Conservation (phyloP, 2,329 filamentous ascomycete species). For the Venturia pyrina region DNA sequence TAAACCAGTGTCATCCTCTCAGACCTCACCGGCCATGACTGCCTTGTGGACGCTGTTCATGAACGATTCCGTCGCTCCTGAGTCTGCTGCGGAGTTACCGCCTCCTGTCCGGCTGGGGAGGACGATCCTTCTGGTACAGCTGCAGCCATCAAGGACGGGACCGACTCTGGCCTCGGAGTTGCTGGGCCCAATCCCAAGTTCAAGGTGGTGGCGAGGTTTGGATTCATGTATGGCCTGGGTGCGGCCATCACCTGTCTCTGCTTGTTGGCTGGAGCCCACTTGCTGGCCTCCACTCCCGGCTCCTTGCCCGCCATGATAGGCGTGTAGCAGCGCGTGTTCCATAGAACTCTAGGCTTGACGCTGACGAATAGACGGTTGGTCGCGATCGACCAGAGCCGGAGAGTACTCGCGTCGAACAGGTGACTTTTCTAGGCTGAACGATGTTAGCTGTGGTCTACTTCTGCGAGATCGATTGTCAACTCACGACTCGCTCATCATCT, state of each 20-base stretch:
- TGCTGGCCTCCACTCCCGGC: no score
- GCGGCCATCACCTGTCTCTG: not conserved
- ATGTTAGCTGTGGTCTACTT: not conserved
- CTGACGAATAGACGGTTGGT: no score
- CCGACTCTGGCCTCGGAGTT: not conserved
- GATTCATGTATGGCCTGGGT: not conserved
- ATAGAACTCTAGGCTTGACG: no score
- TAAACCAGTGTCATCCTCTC: no score
- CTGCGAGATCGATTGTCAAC: not conserved
- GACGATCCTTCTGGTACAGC: not conserved
- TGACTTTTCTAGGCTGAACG: not conserved
- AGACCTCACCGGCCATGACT: no score
- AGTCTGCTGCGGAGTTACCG: not conserved
- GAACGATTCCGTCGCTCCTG: not conserved
- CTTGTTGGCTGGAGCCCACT: no score
- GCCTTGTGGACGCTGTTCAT: not conserved
- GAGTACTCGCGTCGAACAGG: no score
- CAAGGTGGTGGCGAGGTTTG: not conserved
- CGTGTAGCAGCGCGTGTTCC: no score
- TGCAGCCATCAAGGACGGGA: not conserved
- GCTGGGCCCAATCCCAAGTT: not conserved
- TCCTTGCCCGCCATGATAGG: no score
- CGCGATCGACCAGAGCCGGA: no score
- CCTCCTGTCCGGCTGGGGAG: not conserved
- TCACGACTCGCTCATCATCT: not conserved